Evolutionary conservation across 768 basidiomycete species (phyloP).

Genomic region (Leucogyrophana mollusca): DNA sequence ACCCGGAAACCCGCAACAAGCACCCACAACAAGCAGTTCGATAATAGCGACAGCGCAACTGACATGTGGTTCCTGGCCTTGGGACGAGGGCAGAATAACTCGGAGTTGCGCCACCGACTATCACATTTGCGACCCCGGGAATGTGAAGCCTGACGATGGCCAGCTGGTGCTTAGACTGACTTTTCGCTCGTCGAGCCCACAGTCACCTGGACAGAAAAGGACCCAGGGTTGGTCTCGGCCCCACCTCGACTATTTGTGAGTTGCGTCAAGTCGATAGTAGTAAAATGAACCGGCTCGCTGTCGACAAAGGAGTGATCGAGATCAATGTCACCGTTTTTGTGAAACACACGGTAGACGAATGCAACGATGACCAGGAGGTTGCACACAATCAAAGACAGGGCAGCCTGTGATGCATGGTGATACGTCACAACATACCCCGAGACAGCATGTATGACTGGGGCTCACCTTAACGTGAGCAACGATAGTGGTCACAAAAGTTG

Average conservation of each 20-base stretch:
- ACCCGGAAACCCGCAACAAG: too few relatives aligned
- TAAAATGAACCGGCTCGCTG: background rate
- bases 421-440: background rate
- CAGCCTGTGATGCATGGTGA: constrained; percentile 7
- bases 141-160: too few relatives aligned
- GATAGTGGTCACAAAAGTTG: constrained; percentile 7
- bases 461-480: constrained; percentile 23
- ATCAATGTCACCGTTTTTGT: constrained; percentile 1
- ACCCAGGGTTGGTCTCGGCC: too few relatives aligned
- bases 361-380: constrained; percentile 24
- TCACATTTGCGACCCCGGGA: too few relatives aligned
- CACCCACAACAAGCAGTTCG: too few relatives aligned
- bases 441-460: background rate
- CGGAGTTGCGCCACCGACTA: too few relatives aligned
- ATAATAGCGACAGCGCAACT: too few relatives aligned
- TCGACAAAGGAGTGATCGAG: constrained; percentile 1
- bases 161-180: too few relatives aligned
- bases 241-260: background rate
- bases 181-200: too few relatives aligned
- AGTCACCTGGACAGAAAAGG: too few relatives aligned
- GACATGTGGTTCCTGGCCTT: too few relatives aligned
- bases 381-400: constrained; percentile 23
- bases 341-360: constrained; percentile 16
- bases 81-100: too few relatives aligned
- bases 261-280: constrained; percentile 5